These are phyloP conservation scores for Mycena galopus DNA, from an alignment of 768 basidiomycete species.

Conservation along the genomic window DNA sequence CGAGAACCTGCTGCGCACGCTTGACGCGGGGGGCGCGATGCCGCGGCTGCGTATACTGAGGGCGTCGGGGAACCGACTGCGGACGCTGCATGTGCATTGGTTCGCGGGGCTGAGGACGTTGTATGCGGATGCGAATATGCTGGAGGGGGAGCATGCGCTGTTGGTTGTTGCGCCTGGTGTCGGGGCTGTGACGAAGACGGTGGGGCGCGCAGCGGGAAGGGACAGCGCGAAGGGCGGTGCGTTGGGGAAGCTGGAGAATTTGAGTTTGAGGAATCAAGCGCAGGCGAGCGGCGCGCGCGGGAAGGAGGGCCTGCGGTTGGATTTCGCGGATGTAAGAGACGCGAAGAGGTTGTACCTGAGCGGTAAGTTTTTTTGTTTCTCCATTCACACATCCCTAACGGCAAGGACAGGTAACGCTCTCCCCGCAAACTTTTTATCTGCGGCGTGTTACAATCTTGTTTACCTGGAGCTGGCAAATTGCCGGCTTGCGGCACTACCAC, in stretches of 20 bases:
- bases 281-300: conserved; percentile 59
- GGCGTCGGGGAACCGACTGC: conserved; percentile 84
- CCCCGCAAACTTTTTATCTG: conserved; percentile 68
- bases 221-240: conserved; percentile 42
- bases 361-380: conserved; percentile 64
- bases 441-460: conserved; percentile 88
- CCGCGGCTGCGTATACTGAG: conserved; percentile 85
- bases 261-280: conserved; percentile 92
- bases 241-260: conserved; percentile 82
- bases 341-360: conserved; percentile 96
- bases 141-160: conserved; percentile 48
- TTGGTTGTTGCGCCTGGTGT: conserved; percentile 11
- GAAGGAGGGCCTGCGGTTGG: conserved; percentile 86
- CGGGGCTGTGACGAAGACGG: conserved; percentile 7
- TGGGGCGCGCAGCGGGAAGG: conserved; percentile 25
- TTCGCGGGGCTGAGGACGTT: conserved; percentile 87
- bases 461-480: conserved; percentile 95
- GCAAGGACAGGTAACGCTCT: conserved; percentile 77
- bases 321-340: conserved; percentile 82
- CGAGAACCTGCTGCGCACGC: conserved; percentile 71
- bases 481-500: conserved; percentile 81
- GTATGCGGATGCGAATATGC: conserved; percentile 89
- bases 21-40: conserved; percentile 71
- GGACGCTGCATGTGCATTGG: conserved; percentile 70
- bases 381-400: conserved; percentile 16